Conservation (phyloP, 2,329 filamentous ascomycete genomes). For the Trichoderma brevicompactum region DNA sequence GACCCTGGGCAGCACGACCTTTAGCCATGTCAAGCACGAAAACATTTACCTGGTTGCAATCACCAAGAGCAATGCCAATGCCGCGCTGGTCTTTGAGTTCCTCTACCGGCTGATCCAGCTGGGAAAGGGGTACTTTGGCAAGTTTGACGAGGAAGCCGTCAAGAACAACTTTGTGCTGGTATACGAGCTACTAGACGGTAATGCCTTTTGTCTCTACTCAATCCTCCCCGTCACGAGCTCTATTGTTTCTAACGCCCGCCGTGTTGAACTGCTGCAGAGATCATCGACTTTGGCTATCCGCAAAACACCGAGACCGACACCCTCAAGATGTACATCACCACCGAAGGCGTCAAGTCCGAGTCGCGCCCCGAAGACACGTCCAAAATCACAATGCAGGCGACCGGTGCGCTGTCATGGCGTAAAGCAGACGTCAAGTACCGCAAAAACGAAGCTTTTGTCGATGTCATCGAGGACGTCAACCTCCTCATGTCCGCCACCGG, state of each 20-base stretch:
- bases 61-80: constrained; percentile 99
- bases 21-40: constrained; percentile 99
- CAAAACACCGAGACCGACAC: constrained; percentile 99
- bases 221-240: not conserved
- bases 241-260: not conserved
- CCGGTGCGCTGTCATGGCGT: constrained; percentile 94
- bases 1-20: constrained; percentile 95
- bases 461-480: constrained; percentile 99
- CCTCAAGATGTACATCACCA: constrained; percentile 99
- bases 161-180: constrained; percentile 99
- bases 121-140: constrained; percentile 95
- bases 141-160: constrained; percentile 98
- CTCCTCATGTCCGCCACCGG: constrained; percentile 98
- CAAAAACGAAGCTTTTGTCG: constrained; percentile 99
- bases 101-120: constrained; percentile 88
- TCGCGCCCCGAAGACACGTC: constrained; percentile 86
- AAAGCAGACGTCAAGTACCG: constrained; percentile 98
- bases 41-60: constrained; percentile 98
- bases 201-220: constrained; percentile 31
- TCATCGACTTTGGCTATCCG: constrained; percentile 97
- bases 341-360: constrained; percentile 95
- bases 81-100: constrained; percentile 96
- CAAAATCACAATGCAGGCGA: constrained; percentile 99
- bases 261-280: constrained; percentile 62
- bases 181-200: constrained; percentile 94